These are phyloP conservation scores for Colletotrichum endophyticum DNA, from an alignment of 2,329 filamentous ascomycete species.

Conservation along the genomic window DNA sequence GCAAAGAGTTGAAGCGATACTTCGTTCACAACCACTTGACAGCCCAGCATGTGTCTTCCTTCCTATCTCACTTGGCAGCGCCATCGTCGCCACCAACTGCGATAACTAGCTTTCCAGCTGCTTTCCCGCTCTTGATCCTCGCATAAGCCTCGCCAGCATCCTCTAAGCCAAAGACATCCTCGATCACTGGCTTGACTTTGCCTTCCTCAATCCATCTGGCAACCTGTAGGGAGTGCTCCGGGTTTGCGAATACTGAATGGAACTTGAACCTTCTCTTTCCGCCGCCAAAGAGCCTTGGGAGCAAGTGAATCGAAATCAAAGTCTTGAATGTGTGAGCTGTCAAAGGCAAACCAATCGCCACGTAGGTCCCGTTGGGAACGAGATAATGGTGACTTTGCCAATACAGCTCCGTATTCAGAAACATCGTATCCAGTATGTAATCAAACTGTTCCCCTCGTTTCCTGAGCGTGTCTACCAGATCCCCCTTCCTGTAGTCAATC, in stretches of 20 bases:
- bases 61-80: rapidly evolving
- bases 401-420: slow-evolving; percentile 53
- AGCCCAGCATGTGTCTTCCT: background rate
- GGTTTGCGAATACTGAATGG: slow-evolving; percentile 41
- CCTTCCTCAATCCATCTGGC: slow-evolving; percentile 61
- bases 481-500: slow-evolving; percentile 34
- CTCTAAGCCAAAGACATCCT: slow-evolving; percentile 59
- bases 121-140: slow-evolving; percentile 49
- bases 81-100: background rate
- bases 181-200: slow-evolving; percentile 61
- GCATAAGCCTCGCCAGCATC: slow-evolving; percentile 61
- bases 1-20: background rate
- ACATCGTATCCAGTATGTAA: slow-evolving; percentile 29
- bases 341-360: slow-evolving; percentile 52
- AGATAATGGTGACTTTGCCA: slow-evolving; percentile 54
- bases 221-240: slow-evolving; percentile 53
- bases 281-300: slow-evolving; percentile 41
- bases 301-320: slow-evolving; percentile 25
- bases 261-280: slow-evolving; percentile 45
- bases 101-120: background rate
- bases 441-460: slow-evolving; percentile 22
- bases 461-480: slow-evolving; percentile 20
- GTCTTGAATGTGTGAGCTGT: slow-evolving; percentile 26
- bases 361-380: slow-evolving; percentile 49
- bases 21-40: background rate